These are phyloP conservation scores for Parathielavia hyrcaniae DNA, from an alignment of 495 filamentous ascomycete species.

Conservation along the genomic window DNA sequence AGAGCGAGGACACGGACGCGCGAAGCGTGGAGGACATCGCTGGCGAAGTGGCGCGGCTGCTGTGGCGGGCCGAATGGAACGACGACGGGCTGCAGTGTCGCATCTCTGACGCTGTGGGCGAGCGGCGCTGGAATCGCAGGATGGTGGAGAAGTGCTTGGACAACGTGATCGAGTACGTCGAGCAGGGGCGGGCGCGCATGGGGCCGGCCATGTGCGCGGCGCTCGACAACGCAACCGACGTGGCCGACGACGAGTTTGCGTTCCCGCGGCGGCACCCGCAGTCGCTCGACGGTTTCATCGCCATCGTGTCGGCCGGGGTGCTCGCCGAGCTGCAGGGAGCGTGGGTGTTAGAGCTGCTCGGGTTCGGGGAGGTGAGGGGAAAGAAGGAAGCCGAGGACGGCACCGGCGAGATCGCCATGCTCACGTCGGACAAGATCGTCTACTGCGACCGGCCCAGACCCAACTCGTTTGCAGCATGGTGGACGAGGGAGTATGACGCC, in stretches of 20 bases:
- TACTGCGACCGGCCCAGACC: background rate
- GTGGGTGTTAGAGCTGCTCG: constrained; percentile 25
- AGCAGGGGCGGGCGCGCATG: constrained; percentile 17
- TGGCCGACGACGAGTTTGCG: constrained; percentile 19
- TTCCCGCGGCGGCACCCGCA: constrained; percentile 20
- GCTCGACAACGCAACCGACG: constrained; percentile 19
- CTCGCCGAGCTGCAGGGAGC: constrained; percentile 22
- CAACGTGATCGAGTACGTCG: constrained; percentile 22
- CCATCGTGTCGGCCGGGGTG: constrained; percentile 21
- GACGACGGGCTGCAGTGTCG: constrained; percentile 17
- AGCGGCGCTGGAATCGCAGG: constrained; percentile 18
- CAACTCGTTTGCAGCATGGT: constrained; percentile 22
- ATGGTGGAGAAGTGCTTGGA: constrained; percentile 22
- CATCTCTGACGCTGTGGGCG: constrained; percentile 10
- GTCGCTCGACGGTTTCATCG: constrained; percentile 24
- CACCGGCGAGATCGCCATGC: constrained; percentile 14
- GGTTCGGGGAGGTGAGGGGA: constrained; percentile 19
- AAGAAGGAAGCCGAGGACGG: background rate
- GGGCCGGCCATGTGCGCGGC: constrained; percentile 21
- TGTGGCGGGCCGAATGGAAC: constrained; percentile 17
- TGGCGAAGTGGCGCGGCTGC: constrained; percentile 12
- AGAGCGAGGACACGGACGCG: background rate
- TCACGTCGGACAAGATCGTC: constrained; percentile 20
- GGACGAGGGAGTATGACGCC: constrained; percentile 17
- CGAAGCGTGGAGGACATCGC: constrained; percentile 14